Percentiles rank a stretch among this genome's conserved stretches.
Conservation (phyloP, 2,329 filamentous ascomycete species). For the Penicillium sp. region DNA sequence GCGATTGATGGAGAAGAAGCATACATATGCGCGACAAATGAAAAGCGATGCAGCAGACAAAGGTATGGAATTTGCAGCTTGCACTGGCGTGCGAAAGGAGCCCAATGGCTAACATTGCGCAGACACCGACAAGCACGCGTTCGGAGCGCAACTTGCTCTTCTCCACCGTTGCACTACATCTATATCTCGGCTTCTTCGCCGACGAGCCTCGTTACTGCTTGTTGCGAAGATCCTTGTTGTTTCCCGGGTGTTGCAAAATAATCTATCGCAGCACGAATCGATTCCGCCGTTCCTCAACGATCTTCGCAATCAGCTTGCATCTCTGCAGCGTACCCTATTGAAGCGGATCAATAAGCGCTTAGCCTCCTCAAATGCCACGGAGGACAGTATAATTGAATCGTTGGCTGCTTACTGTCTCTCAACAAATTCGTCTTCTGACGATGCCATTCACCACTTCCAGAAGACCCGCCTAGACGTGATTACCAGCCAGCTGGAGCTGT, state of each 20-base stretch:
- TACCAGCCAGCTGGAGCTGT: conserved; percentile 58
- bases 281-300: conserved; percentile 59
- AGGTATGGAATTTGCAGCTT: conserved; percentile 25
- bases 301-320: conserved; percentile 64
- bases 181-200: conserved; percentile 55
- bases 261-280: conserved; percentile 58
- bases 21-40: conserved; percentile 56
- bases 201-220: conserved; percentile 53
- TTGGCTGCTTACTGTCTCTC: conserved; percentile 81
- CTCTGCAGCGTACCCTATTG: conserved; percentile 64
- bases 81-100: neutral
- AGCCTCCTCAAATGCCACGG: conserved; percentile 45
- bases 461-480: conserved; percentile 71
- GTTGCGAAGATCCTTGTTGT: conserved; percentile 74
- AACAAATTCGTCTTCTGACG: conserved; percentile 75
- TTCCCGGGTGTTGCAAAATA: conserved; percentile 72
- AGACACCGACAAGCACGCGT: conserved; percentile 46
- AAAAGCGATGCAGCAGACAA: conserved; percentile 36
- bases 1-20: conserved; percentile 66
- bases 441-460: conserved; percentile 78
- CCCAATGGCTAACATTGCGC: conserved; percentile 21
- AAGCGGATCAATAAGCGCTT: conserved; percentile 61
- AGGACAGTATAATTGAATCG: conserved; percentile 63
- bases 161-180: conserved; percentile 58
- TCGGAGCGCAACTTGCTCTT: conserved; percentile 59